A percentile compares a stretch with the other conserved stretches of the same genome.
These are phyloP conservation scores for Scutellaria minor DNA, from an alignment of 257 asterid species.

Conservation along the genomic window DNA sequence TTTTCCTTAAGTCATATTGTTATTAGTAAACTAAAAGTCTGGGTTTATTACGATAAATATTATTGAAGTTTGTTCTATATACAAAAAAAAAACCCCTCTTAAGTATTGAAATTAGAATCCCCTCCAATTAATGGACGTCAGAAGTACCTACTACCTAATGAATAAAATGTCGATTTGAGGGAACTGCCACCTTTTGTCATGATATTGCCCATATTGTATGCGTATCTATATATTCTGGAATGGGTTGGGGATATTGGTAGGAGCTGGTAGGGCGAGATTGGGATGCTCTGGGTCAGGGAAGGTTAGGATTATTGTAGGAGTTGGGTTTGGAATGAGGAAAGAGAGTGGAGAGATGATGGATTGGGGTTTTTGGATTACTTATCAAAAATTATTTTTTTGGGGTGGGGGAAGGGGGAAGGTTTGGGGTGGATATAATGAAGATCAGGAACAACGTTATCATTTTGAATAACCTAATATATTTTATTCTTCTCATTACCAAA, in stretches of 20 bases:
- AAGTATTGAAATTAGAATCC: constrained; percentile 5
- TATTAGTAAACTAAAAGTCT: constrained; percentile 9
- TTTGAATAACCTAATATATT: too few species aligned
- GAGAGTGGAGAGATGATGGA: too few species aligned
- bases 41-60: not conserved
- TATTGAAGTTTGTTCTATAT: constrained; percentile 19
- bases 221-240: not conserved
- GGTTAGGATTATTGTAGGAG: not conserved
- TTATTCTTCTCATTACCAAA: too few species aligned
- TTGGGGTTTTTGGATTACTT: not conserved
- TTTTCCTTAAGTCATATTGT: constrained; percentile 36
- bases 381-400: too few species aligned
- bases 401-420: too few species aligned
- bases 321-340: not conserved
- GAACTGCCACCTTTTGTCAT: not conserved
- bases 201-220: not conserved
- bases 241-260: not conserved
- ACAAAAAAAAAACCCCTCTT: not conserved
- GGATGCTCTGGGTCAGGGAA: not conserved
- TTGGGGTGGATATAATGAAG: too few species aligned
- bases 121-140: constrained; percentile 1
- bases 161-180: not conserved
- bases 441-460: too few species aligned
- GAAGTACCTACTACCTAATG: not conserved
- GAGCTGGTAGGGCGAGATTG: not conserved